phyloP scores from a whole-genome alignment of 148 eudicot species.

The Limonium bicolor region DNA sequence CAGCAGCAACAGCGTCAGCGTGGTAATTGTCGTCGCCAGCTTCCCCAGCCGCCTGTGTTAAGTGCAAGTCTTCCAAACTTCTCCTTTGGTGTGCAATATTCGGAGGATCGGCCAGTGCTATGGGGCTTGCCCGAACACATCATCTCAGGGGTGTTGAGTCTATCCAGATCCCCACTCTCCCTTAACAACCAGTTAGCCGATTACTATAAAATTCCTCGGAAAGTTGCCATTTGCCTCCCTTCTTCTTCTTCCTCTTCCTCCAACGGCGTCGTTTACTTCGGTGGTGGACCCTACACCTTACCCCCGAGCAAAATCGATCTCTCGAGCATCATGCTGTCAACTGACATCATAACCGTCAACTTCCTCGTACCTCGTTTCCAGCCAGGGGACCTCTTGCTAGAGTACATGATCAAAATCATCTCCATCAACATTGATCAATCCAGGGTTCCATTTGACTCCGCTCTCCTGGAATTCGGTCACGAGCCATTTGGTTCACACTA shows the following conservation, averaged over 20 bases:
- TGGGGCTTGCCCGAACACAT: too few relatives aligned
- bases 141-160: too few relatives aligned
- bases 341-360: constrained; percentile 21
- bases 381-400: constrained; percentile 15
- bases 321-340: constrained; percentile 9
- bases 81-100: too few relatives aligned
- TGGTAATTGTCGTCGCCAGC: too few relatives aligned
- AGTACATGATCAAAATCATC: constrained; percentile 22
- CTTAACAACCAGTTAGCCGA: constrained; percentile 18
- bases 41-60: too few relatives aligned
- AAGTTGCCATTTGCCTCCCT: constrained; percentile 30
- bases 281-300: constrained; percentile 19
- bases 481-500: constrained; percentile 8
- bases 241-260: constrained; percentile 1
- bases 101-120: too few relatives aligned
- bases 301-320: constrained; percentile 9
- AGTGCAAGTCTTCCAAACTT: too few relatives aligned
- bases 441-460: constrained; percentile 7
- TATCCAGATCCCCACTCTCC: constrained; percentile 5
- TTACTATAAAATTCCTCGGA: constrained; percentile 9
- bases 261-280: constrained; percentile 22
- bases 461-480: constrained; percentile 13
- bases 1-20: too few relatives aligned
- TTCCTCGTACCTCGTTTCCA: constrained; percentile 16
- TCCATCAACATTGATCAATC: constrained; percentile 18